phyloP scores from a whole-genome alignment of 1,284 basidiomycete genomes.

The Puccinia polysora region DNA sequence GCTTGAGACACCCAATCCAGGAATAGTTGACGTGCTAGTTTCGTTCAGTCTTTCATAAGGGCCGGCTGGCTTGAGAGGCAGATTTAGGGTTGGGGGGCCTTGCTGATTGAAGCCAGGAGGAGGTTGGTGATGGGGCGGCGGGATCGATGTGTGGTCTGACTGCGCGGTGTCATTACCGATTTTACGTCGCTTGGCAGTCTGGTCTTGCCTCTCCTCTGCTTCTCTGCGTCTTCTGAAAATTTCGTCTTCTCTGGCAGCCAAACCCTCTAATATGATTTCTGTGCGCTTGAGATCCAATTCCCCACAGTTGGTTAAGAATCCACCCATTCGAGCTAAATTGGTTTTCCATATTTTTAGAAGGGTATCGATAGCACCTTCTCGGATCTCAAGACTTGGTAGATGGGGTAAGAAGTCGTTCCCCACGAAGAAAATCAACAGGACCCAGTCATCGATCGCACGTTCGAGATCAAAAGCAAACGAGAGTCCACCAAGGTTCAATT shows the following conservation, averaged over 20 bases:
- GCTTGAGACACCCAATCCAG: slow-evolving; percentile 23
- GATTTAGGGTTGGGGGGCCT: background rate
- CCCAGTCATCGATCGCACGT: slow-evolving; percentile 98
- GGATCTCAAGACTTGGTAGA: slow-evolving; percentile 93
- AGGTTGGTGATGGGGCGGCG: background rate
- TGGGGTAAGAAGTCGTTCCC: slow-evolving; percentile 99
- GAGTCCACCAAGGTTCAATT: slow-evolving; percentile 72
- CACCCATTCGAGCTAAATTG: slow-evolving; percentile 89
- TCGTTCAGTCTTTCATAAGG: slow-evolving; percentile 33
- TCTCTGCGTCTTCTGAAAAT: slow-evolving; percentile 90
- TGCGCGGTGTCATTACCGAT: slow-evolving; percentile 20
- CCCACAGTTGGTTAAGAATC: slow-evolving; percentile 92
- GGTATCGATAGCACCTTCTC: slow-evolving; percentile 97
- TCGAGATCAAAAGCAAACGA: slow-evolving; percentile 92
- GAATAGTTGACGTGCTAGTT: slow-evolving; percentile 1
- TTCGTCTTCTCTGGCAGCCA: slow-evolving; percentile 86
- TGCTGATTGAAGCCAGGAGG: background rate
- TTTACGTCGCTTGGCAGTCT: slow-evolving; percentile 20
- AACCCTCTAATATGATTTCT: slow-evolving; percentile 89
- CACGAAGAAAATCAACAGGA: slow-evolving; percentile 98
- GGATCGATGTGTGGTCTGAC: slow-evolving; percentile 1
- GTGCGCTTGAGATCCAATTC: slow-evolving; percentile 77
- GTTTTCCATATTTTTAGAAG: slow-evolving; percentile 91
- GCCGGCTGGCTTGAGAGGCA: slow-evolving; percentile 31
- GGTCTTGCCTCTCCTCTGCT: slow-evolving; percentile 60